Base-by-base conservation (phyloP, 2,329 filamentous ascomycete genomes). In the Fusarium denticulatum region DNA sequence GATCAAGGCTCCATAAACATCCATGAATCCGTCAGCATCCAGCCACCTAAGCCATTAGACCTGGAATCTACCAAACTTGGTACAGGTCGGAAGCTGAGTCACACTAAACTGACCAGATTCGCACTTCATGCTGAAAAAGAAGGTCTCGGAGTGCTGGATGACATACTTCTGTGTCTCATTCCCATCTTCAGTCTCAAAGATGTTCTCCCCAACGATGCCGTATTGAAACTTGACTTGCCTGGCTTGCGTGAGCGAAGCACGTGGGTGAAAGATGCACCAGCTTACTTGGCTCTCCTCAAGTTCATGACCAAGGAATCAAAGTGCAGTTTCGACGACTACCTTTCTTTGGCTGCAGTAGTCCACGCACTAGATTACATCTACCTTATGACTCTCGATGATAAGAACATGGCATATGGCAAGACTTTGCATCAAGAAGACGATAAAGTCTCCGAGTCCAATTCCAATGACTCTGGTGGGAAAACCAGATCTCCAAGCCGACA, bases 401-500 rank as follows among this genome's bases (percentile, higher is more conserved):
- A 55, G 5, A 40, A 55, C 4, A 55, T 39, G 24, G 36, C 37
- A 4, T 47, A 39, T 24, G 15, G 16, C 5, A 52, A 14, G 7
- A 9, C n/a, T 15, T 34, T 26, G n/a, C 2, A 26, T 46, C 18
- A 6, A 28, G 43, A 20, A 8, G 4, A 28, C 28, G 18, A 20
- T 22, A 46, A 3, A 5, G 12, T 14, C 24, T 3, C 12, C 12
- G 6, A 20, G 12, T 10, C 24, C 5, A 8, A 9, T 7, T 26
- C 24, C 2, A 18, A 26, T 5, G 16, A 26, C 12, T 4, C 7
- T 7, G 13, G 7, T 12, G 30, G 10, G 7, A 8, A 16, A 11
- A 13, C 15, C 3, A 24, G 26, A n/a, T 10, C 8, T 36, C n/a
- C 7, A 0, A 24, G 13, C 8, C 7, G n/a, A 20, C n/a, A 11